Evolutionary conservation across 345 rosid genomes (phyloP).

Genomic region (Hibiscus tridactylites): DNA sequence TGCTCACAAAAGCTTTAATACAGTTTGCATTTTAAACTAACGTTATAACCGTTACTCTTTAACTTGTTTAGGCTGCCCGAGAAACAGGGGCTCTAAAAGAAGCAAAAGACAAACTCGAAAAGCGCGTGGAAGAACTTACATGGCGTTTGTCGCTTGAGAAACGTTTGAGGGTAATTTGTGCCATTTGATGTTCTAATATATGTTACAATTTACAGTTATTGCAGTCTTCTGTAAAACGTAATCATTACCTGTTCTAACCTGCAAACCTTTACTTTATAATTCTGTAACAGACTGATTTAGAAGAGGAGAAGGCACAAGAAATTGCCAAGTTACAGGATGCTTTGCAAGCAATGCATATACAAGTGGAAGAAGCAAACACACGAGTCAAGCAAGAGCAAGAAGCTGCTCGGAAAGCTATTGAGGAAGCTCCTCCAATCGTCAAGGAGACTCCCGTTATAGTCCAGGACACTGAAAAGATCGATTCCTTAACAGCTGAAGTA

Average conservation of each 20-base stretch:
- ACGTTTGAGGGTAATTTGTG: constrained; percentile 68
- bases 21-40: neutral
- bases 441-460: constrained; percentile 91
- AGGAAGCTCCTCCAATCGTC: constrained; percentile 92
- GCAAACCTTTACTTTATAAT: constrained; percentile 2
- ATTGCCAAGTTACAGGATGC: constrained; percentile 75
- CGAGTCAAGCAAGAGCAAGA: constrained; percentile 70
- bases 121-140: constrained; percentile 95
- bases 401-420: constrained; percentile 86
- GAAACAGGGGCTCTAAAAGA: constrained; percentile 99
- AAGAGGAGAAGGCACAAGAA: constrained; percentile 95
- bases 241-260: neutral
- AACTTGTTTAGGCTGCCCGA: constrained; percentile 67
- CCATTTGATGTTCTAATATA: constrained; percentile 9
- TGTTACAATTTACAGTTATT: neutral
- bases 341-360: constrained; percentile 65
- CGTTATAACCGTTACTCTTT: constrained; percentile 19
- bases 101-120: constrained; percentile 97
- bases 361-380: constrained; percentile 88
- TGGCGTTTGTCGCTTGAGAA: constrained; percentile 98
- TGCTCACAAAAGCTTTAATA: neutral
- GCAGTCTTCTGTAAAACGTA: neutral
- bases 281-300: constrained; percentile 65
- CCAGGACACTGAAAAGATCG: constrained; percentile 85
- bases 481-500: constrained; percentile 55